These are phyloP conservation scores for Astraeus odoratus DNA, from an alignment of 768 basidiomycete genomes.

Conservation along the genomic window DNA sequence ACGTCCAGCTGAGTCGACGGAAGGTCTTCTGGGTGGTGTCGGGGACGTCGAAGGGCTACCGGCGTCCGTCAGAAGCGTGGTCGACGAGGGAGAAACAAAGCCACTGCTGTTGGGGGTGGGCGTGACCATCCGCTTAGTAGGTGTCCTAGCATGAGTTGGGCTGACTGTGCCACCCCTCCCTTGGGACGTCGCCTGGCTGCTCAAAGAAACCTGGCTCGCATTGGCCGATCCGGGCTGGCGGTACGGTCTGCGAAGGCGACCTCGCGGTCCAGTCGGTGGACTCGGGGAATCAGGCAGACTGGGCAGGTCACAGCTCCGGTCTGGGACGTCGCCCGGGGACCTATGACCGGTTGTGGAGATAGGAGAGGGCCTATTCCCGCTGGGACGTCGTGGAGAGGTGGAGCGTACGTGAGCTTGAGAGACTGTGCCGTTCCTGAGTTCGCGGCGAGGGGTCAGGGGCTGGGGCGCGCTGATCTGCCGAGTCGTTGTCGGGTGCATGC, in stretches of 20 bases:
- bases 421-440: conserved; percentile 16
- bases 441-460: conserved; percentile 30
- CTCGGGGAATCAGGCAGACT: conserved; percentile 45
- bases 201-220: conserved; percentile 35
- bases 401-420: conserved; percentile 23
- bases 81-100: conserved; percentile 42
- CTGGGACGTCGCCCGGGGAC: conserved; percentile 30
- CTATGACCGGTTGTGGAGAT: conserved; percentile 23
- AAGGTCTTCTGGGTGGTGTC: conserved; percentile 22
- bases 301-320: conserved; percentile 32
- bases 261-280: conserved; percentile 33
- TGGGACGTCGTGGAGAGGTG: conserved; percentile 23
- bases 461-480: conserved; percentile 37
- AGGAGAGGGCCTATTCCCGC: conserved; percentile 27
- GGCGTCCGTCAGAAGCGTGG: conserved; percentile 40
- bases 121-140: conserved; percentile 32
- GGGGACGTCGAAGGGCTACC: conserved; percentile 22
- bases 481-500: conserved; percentile 24
- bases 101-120: conserved; percentile 36
- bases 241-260: conserved; percentile 27
- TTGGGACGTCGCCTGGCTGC: conserved; percentile 34
- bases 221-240: conserved; percentile 32
- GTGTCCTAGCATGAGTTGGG: conserved; percentile 38
- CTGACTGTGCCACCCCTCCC: conserved; percentile 32
- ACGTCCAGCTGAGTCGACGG: conserved; percentile 18